These are phyloP conservation scores for Naganishia antarctica DNA, from an alignment of 768 basidiomycete genomes.

Conservation along the genomic window DNA sequence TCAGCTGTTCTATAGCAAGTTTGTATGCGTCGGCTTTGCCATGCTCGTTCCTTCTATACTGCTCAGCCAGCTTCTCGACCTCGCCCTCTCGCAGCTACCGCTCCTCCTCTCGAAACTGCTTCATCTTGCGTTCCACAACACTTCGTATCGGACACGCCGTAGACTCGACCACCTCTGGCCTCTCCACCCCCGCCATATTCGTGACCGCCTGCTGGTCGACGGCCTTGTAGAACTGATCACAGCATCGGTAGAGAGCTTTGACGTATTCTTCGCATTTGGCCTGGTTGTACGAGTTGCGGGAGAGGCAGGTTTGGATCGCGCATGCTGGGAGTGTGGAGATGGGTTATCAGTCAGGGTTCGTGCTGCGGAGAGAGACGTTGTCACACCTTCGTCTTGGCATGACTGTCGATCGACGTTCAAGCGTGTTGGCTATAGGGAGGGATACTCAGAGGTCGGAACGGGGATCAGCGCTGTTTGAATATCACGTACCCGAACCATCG, in stretches of 20 bases:
- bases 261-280: slow-evolving; percentile 39
- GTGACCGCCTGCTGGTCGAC: slow-evolving; percentile 9
- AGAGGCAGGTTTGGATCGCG: slow-evolving; percentile 46
- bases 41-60: too few relatives aligned
- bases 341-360: background rate
- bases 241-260: slow-evolving; percentile 43
- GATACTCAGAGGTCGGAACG: too few relatives aligned
- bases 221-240: slow-evolving; percentile 39
- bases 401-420: slow-evolving; percentile 29
- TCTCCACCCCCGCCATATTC: slow-evolving; percentile 4
- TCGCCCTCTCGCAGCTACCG: too few relatives aligned
- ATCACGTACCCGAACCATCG: slow-evolving; percentile 6
- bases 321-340: slow-evolving; percentile 34
- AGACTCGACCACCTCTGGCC: slow-evolving; percentile 5
- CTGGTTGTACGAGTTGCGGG: slow-evolving; percentile 43
- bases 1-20: too few relatives aligned
- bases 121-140: slow-evolving; percentile 15
- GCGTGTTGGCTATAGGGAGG: slow-evolving; percentile 20
- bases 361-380: background rate
- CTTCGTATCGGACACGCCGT: slow-evolving; percentile 18
- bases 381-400: slow-evolving; percentile 46
- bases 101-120: slow-evolving; percentile 1
- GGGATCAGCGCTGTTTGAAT: too few relatives aligned
- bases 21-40: too few relatives aligned
- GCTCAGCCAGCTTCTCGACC: too few relatives aligned